These are phyloP conservation scores for Cyanidioschyzon merolae DNA, from an alignment of 23 red algal species.

Conservation along the genomic window DNA sequence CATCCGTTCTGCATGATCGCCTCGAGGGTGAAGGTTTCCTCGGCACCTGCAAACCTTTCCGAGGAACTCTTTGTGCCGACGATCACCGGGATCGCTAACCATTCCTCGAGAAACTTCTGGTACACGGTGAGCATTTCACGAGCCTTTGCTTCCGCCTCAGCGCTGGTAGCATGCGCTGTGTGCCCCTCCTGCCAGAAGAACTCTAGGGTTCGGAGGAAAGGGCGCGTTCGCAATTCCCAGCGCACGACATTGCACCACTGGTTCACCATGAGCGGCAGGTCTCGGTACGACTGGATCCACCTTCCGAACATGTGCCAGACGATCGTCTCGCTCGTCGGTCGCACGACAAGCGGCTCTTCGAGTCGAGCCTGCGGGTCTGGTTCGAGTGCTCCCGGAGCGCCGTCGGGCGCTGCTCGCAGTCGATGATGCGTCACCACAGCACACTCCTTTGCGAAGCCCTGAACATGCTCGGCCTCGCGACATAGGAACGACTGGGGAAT, in stretches of 20 bases:
- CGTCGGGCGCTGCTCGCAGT: constrained; percentile 43
- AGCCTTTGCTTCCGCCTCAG: constrained; percentile 56
- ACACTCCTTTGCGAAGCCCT: constrained; percentile 98
- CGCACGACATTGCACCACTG: constrained; percentile 98
- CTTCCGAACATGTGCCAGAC: constrained; percentile 96
- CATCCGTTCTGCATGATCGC: constrained; percentile 98
- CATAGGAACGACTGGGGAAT: constrained; percentile 96
- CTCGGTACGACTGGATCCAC: constrained; percentile 88
- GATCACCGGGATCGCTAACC: constrained; percentile 77
- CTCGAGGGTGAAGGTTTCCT: constrained; percentile 86
- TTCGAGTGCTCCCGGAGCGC: constrained; percentile 24
- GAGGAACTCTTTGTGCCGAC: constrained; percentile 56
- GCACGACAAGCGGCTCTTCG: constrained; percentile 83
- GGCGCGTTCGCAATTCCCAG: constrained; percentile 98
- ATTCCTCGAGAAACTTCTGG: constrained; percentile 31
- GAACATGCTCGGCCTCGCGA: constrained; percentile 83
- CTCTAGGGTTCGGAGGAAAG: constrained; percentile 88
- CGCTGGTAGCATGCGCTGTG: constrained; percentile 64
- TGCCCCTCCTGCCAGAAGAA: constrained; percentile 99
- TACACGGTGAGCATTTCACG: constrained; percentile 81
- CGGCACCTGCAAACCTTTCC: constrained; percentile 91
- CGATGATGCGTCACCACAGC: constrained; percentile 94
- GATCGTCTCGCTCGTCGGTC: constrained; percentile 88
- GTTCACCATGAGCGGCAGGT: constrained; percentile 80
- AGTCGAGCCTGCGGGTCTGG: constrained; percentile 69